Percentiles rank a stretch among this genome's conserved stretches.
Evolutionary conservation across 2,329 filamentous ascomycete genomes (phyloP).

Genomic region (Fusarium pseudoanthophilum): DNA sequence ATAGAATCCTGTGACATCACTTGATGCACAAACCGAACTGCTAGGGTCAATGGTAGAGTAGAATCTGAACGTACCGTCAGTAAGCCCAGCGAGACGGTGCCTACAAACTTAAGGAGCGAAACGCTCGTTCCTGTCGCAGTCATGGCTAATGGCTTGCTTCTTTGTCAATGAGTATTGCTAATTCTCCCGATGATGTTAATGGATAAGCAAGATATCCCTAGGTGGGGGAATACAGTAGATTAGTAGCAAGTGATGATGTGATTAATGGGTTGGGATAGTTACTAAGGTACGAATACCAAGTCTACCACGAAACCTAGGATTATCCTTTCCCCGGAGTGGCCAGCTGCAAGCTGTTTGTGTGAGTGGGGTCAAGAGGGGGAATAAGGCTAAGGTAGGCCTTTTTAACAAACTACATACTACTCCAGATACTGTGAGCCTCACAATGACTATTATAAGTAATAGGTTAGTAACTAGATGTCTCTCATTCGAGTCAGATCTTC

Average conservation of each 20-base stretch:
- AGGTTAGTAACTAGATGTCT: not conserved
- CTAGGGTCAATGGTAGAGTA: not conserved
- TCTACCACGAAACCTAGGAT: not conserved
- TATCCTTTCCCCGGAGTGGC: not conserved
- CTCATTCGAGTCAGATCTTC: not conserved
- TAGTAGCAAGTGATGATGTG: conserved; percentile 26
- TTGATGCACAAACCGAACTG: conserved; percentile 20
- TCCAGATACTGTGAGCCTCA: not conserved
- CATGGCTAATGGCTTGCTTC: conserved; percentile 57
- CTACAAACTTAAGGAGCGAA: conserved; percentile 89
- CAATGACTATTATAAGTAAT: not conserved
- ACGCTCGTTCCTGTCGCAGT: conserved; percentile 75
- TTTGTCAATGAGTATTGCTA: not conserved
- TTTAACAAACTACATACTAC: not conserved
- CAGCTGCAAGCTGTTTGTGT: not conserved
- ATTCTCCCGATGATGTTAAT: conserved; percentile 6
- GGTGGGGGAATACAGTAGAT: not conserved
- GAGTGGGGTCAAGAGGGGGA: not conserved
- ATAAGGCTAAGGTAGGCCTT: not conserved
- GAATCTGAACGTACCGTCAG: conserved; percentile 74
- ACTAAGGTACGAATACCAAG: not conserved
- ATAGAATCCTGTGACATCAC: conserved; percentile 4
- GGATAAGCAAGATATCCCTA: conserved; percentile 1
- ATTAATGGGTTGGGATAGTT: conserved; percentile 7
- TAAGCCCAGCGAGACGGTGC: conserved; percentile 87